Conservation (phyloP, 2,329 filamentous ascomycete genomes). For the Plectosphaerella plurivora region DNA sequence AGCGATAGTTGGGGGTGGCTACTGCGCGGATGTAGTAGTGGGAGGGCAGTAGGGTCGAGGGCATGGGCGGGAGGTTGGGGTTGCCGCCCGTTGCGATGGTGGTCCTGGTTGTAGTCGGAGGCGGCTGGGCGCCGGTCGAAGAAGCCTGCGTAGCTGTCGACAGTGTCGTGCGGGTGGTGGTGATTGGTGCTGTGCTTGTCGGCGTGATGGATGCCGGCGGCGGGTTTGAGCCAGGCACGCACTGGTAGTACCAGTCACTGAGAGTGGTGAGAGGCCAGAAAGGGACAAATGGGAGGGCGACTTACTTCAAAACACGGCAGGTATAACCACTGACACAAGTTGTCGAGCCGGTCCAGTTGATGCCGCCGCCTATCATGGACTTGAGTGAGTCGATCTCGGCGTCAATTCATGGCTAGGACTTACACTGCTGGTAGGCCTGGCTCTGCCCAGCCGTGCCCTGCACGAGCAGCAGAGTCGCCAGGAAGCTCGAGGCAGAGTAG, state of each 20-base stretch:
- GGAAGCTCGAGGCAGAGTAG: neutral
- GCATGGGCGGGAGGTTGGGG: slow-evolving; percentile 1
- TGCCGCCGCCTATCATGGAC: slow-evolving; percentile 5
- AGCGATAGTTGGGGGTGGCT: slow-evolving; percentile 52
- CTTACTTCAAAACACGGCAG: slow-evolving; percentile 9
- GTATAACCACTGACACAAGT: slow-evolving; percentile 9
- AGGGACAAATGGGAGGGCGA: neutral
- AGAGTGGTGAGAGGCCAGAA: neutral
- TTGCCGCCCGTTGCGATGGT: slow-evolving; percentile 2
- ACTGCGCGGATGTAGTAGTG: slow-evolving; percentile 57
- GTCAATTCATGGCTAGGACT: neutral
- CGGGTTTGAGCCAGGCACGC: slow-evolving; percentile 5
- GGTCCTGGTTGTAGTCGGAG: slow-evolving; percentile 1
- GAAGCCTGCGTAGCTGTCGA: slow-evolving; percentile 1
- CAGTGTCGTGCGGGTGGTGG: slow-evolving; percentile 4
- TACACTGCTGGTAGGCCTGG: neutral
- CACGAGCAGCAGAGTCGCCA: neutral
- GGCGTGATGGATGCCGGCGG: slow-evolving; percentile 1
- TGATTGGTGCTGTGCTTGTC: slow-evolving; percentile 3
- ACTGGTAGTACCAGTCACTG: slow-evolving; percentile 10
- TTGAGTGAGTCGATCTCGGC: neutral
- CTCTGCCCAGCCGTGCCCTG: neutral
- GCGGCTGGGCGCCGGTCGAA: neutral
- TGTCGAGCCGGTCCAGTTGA: slow-evolving; percentile 6
- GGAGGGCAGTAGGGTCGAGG: slow-evolving; percentile 39